Conservation (phyloP, 2,329 filamentous ascomycete genomes). For the Penicillium sp. region DNA sequence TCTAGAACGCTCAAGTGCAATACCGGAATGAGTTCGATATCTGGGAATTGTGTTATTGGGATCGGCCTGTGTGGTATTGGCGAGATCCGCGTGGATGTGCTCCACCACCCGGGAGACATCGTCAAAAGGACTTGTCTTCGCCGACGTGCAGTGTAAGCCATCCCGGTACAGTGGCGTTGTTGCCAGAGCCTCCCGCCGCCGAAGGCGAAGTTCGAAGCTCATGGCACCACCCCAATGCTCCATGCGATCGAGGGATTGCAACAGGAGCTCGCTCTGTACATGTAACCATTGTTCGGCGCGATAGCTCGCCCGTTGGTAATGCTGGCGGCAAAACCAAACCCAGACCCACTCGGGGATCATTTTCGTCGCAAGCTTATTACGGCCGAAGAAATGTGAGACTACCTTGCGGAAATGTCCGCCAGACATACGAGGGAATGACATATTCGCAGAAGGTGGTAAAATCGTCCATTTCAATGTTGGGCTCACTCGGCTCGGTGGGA, state of each 20-base stretch:
- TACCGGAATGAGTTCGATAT: background rate
- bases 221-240: background rate
- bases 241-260: background rate
- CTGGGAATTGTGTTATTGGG: background rate
- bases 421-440: no score
- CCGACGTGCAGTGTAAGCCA: background rate
- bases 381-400: no score
- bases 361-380: no score
- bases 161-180: background rate
- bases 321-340: background rate
- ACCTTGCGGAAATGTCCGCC: no score
- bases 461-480: no score
- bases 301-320: background rate
- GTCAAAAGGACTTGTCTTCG: background rate
- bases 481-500: no score
- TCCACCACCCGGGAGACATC: background rate
- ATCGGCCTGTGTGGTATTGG: no score
- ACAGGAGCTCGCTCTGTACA: background rate
- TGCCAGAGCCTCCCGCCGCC: background rate
- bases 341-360: background rate
- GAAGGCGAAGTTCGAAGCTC: background rate
- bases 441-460: no score
- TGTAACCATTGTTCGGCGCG: background rate
- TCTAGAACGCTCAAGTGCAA: background rate
- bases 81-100: no score